A percentile compares a stretch with the other conserved stretches of the same genome.
Evolutionary conservation across 768 basidiomycete species (phyloP).

Genomic region (Tylopilus felleus): DNA sequence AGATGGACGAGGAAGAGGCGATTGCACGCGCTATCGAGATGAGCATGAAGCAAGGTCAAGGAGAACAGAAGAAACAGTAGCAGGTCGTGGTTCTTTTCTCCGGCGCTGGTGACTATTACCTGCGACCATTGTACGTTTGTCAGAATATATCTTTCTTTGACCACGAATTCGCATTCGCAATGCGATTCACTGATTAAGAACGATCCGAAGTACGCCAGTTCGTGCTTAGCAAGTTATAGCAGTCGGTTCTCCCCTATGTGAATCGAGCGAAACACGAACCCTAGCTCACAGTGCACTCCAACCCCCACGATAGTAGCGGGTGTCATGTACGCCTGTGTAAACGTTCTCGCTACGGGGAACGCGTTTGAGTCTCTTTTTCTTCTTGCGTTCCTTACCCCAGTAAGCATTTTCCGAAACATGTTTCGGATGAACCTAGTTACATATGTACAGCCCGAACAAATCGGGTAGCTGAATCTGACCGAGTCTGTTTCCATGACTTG

Average conservation of each 20-base stretch:
- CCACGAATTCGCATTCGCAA: neutral
- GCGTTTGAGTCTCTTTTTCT: too few relatives aligned
- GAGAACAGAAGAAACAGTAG: constrained; percentile 38
- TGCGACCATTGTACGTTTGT: neutral
- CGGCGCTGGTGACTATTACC: neutral
- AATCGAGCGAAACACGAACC: too few relatives aligned
- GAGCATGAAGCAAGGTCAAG: constrained; percentile 75
- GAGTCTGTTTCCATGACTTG: too few relatives aligned
- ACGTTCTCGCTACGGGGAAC: neutral
- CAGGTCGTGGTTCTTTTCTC: neutral
- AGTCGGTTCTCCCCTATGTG: too few relatives aligned
- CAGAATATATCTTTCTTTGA: constrained; percentile 3
- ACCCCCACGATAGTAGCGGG: too few relatives aligned
- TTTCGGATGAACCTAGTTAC: neutral
- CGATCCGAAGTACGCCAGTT: too few relatives aligned
- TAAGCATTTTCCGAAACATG: neutral
- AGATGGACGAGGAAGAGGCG: constrained; percentile 80
- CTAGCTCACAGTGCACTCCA: too few relatives aligned
- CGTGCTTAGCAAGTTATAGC: too few relatives aligned
- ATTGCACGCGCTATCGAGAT: constrained; percentile 90
- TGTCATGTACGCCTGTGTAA: neutral
- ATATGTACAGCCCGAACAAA: neutral
- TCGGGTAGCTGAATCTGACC: neutral
- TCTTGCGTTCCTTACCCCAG: neutral
- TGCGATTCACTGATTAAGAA: neutral